These are phyloP conservation scores for Tolypocladium sp. DNA, from an alignment of 2,329 filamentous ascomycete species.

Conservation along the genomic window DNA sequence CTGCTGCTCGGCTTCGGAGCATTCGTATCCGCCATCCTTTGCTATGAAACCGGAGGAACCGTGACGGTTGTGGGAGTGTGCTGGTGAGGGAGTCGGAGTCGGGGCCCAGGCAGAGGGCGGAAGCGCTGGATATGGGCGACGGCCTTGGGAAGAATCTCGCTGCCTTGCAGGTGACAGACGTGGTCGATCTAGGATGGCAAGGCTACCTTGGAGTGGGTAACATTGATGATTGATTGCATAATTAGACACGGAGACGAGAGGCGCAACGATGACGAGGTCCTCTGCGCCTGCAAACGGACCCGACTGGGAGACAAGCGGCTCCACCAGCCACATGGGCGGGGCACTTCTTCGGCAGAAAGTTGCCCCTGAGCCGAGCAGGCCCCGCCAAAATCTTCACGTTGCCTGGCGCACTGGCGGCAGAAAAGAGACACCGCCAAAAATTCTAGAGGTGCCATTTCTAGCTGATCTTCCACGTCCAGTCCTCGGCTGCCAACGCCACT, in stretches of 20 bases:
- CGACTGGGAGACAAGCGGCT: neutral
- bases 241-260: constrained; percentile 5
- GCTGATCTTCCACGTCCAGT: neutral
- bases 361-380: constrained; percentile 5
- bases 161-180: neutral
- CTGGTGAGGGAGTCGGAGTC: too few relatives aligned
- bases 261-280: constrained; percentile 18
- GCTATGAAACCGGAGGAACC: neutral
- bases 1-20: constrained; percentile 95
- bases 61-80: neutral
- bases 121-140: neutral
- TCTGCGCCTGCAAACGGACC: neutral
- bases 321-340: neutral
- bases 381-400: constrained; percentile 6
- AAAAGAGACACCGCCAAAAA: constrained; percentile 23
- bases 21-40: constrained; percentile 35
- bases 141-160: neutral
- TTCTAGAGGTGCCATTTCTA: constrained; percentile 6
- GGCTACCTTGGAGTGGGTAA: neutral
- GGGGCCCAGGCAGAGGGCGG: neutral
- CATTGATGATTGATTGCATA: constrained; percentile 2
- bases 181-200: constrained; percentile 1
- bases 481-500: neutral
- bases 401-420: constrained; percentile 5
- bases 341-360: constrained; percentile 7